These are phyloP conservation scores for Cladosporium sphaerospermum DNA, from an alignment of 2,329 filamentous ascomycete species.

Conservation along the genomic window DNA sequence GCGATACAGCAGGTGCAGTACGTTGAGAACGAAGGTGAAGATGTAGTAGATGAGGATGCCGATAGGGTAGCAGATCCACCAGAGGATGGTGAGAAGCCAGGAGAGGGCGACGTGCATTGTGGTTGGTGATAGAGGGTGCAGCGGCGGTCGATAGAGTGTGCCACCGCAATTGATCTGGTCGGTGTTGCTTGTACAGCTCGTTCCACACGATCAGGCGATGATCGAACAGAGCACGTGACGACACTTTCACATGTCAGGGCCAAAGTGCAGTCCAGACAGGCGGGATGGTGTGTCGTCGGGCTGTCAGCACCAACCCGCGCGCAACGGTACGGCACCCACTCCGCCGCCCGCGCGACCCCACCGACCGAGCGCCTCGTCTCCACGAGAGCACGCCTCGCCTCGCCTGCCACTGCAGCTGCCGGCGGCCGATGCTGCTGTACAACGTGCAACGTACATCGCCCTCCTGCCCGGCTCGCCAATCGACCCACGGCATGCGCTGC, in stretches of 20 bases:
- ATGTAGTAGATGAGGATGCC: slow-evolving; percentile 35
- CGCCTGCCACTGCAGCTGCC: no score
- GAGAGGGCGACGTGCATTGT: slow-evolving; percentile 29
- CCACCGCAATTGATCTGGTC: no score
- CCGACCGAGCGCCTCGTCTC: no score
- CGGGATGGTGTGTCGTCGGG: neutral
- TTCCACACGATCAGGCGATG: neutral
- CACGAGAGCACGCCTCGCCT: no score
- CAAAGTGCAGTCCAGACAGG: neutral
- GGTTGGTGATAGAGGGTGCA: neutral
- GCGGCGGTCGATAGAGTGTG: no score
- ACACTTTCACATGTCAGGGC: slow-evolving; percentile 8
- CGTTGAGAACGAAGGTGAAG: slow-evolving; percentile 32
- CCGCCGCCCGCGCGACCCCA: no score
- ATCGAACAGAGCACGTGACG: neutral
- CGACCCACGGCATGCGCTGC: slow-evolving; percentile 1
- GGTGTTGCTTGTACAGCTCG: neutral
- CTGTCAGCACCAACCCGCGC: no score
- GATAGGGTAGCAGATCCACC: slow-evolving; percentile 35
- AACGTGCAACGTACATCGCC: neutral
- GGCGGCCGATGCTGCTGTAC: neutral
- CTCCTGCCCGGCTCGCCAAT: slow-evolving; percentile 1
- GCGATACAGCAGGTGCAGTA: slow-evolving; percentile 44
- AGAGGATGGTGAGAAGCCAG: slow-evolving; percentile 28
- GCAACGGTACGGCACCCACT: no score